Base-by-base conservation (phyloP, 805 yeast genomes). In the Ogataea siamensis region DNA sequence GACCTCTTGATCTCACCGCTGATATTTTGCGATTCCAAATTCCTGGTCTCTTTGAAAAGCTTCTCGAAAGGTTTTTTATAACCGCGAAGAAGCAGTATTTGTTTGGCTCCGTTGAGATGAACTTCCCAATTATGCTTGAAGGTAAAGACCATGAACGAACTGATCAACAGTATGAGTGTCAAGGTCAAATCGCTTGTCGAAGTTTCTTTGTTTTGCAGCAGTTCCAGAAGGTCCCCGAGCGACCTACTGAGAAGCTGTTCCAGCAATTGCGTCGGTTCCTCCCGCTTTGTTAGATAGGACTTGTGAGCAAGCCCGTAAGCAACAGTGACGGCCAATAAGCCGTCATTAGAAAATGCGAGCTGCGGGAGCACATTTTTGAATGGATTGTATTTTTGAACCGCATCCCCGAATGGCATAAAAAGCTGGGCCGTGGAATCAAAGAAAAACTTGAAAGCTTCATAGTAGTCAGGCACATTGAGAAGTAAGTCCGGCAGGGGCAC, bases 71-170 rank as follows among this genome's bases (percentile, higher is more conserved):
- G 66, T 35, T 58, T 62, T 14, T 63, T 57, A 28, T 68, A 57
- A 10, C 75, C 73, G 44, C 84, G 54, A 22, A 80, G 73, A 40
- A 71, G 53, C 16, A 82, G 67, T 26, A 83, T 79, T 50, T 79
- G 83, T 41, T 77, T 66, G 0, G 89, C 88, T 0, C 88, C 88
- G 24, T 71, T 65, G 36, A 76, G 63, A 54, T 83, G 93, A 1
- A 80, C 73, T 51, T 79, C 67, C 76, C 87, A 85, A 32, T 71
- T 64, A 44, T 64, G 67, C 45, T 66, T 70, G 44, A 57, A 68
- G 28, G 68, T 73, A 54, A 61, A 68, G 33, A 58, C 67, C 45
- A 78, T 80, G 54, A 74, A 78, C 24, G 82, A 74, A 11, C 79
- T 69, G 7, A 83, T 60, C 39, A 81, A 58, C 42, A 83, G 55